A percentile compares a stretch with the other conserved stretches of the same genome.
These are phyloP conservation scores for Coriolopsis trogii DNA, from an alignment of 1,284 basidiomycete species.

Conservation along the genomic window DNA sequence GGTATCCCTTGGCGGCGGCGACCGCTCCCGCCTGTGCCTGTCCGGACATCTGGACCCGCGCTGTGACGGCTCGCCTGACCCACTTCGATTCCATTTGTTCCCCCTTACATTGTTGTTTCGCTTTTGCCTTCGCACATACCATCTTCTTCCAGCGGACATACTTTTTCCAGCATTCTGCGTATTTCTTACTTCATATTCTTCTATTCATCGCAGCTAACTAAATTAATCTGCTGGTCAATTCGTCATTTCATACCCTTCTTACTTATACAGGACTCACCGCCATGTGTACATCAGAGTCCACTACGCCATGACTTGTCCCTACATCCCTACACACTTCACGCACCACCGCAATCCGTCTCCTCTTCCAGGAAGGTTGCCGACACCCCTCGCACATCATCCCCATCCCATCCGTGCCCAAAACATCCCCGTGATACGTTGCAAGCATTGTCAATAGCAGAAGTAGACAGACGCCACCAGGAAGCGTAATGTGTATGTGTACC, in stretches of 20 bases:
- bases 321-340: background rate
- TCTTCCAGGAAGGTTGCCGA: background rate
- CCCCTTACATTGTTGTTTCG: background rate
- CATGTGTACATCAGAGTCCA: conserved; percentile 21
- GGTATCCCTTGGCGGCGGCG: background rate
- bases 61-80: background rate
- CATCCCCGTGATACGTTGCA: background rate
- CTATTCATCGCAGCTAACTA: background rate
- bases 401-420: background rate
- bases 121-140: background rate
- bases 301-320: background rate
- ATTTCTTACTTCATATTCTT: conserved; percentile 5
- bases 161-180: no score
- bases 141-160: background rate
- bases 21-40: conserved; percentile 20
- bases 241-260: conserved; percentile 10
- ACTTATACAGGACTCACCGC: conserved; percentile 12
- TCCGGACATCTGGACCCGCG: conserved; percentile 6
- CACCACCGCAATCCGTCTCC: background rate
- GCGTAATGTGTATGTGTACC: background rate
- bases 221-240: conserved; percentile 21
- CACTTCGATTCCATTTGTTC: background rate
- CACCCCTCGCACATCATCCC: background rate
- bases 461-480: background rate
- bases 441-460: background rate